Base-by-base conservation (phyloP, 2,329 filamentous ascomycete genomes). In the Aspergillus sp. region DNA sequence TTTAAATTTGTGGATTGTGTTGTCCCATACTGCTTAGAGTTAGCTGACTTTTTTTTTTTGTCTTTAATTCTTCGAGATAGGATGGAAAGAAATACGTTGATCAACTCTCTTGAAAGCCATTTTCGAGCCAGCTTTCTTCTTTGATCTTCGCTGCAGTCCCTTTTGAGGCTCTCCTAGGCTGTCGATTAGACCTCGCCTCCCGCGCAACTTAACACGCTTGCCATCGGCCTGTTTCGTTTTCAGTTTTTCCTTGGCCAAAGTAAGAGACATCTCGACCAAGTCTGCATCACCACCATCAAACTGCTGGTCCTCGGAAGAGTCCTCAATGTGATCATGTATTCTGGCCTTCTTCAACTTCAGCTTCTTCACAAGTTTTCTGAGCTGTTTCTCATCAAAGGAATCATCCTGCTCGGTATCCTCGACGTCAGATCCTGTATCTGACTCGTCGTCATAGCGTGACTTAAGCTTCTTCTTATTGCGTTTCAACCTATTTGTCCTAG, bases 101-200 rank as follows among this genome's bases (percentile, higher is more conserved):
- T 89, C 87, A 1, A 89, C 85, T 38, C 87, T 80, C 72, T 89
- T 89, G 72, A 82, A 90, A n/a, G 84, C 85, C n/a, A 84, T 75
- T 58, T 84, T 85, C 17, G 81, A 82, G 6, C 74, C 82, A 26
- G 76, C 76, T 52, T 76, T 78, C 62, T 76, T 36, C 34, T 36
- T 36, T 36, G 34, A 36, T 6, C 15, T 36, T n/a, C 34, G 15
- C 34, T 36, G 34, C 34, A 36, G 65, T 52, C 49, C 70, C 67
- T 59, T 65, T 44, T 57, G 57, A 18, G 41, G 42, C 32, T 64
- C 56, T n/a, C 44, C 45, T 13, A 62, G 51, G 24, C 48, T 56
- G 42, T 64, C 57, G 22, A 50, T 38, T 9, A 60, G 51, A 36
- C 34, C 26, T n/a, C 65, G 55, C 41, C 59, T 65, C 17, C 51